These are phyloP conservation scores for Closterium sp. DNA, from an alignment of 139 green algal genomes.

Conservation along the genomic window DNA sequence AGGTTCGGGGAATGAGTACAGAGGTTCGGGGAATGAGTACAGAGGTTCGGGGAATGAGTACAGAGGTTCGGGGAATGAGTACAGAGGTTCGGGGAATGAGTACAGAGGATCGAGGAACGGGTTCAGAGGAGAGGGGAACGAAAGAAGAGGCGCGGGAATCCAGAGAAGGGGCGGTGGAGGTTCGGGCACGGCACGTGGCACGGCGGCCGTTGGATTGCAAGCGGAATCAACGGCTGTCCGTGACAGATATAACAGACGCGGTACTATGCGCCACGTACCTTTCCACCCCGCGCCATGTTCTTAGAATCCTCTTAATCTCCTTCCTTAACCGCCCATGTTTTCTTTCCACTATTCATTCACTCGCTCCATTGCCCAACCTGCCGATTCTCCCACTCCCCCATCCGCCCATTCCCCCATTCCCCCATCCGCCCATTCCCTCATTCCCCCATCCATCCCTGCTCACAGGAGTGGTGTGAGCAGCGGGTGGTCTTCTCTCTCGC, in stretches of 20 bases:
- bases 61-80: too few species aligned
- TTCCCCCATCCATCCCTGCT: neutral
- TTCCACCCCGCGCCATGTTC: too few species aligned
- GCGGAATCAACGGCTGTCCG: neutral
- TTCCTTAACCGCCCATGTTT: neutral
- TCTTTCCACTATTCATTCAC: too few species aligned
- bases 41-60: too few species aligned
- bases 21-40: too few species aligned
- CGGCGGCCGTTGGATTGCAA: neutral
- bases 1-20: neutral
- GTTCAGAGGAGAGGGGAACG: neutral
- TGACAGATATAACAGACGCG: neutral
- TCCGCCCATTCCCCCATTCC: neutral
- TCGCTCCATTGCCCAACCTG: too few species aligned
- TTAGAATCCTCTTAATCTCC: too few species aligned
- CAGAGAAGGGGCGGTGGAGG: neutral
- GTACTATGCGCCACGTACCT: too few species aligned
- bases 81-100: too few species aligned
- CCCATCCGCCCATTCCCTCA: neutral
- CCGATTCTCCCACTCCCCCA: too few species aligned
- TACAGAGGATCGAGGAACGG: too few species aligned
- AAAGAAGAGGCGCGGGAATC: neutral
- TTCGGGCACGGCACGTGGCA: neutral
- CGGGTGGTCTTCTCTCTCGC: slow-evolving; percentile 29
- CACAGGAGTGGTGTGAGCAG: slow-evolving; percentile 41